Evolutionary conservation across 306 rosid genomes (phyloP), one percentile per base, ranked within the genome.

Genomic region (Leucaena leucocephala): DNA sequence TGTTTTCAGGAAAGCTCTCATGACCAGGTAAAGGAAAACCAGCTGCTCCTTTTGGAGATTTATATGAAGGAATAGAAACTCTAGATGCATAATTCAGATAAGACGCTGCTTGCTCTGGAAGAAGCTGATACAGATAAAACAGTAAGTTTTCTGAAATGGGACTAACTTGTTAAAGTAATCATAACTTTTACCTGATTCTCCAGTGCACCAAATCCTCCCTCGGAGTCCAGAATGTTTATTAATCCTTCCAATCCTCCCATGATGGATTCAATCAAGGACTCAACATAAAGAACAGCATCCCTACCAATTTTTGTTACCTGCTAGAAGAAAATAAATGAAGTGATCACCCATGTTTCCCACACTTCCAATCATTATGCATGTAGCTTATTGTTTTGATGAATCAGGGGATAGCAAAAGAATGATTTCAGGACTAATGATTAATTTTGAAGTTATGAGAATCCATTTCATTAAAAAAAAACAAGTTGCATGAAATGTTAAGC

Each of bases 181-280:
- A 73, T 70, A 82, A 65, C 80, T 68, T 75, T 72, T 81, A 95
- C 98, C 97, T 95, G 98, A 70, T 76, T 93, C 87, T 93, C 98
- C 43, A 95, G 85, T 71, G 98, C 98, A 49, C 98, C 98, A 84
- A 91, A 91, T 88, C 98, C 98, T 84, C 98, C 98, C 89, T 95
- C 98, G 35, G 98, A 95, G 81, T 95, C 98, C 70, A 95, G 97
- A 83, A 95, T 93, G 82, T 95, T 95, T 71, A 95, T 92, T 80
- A 95, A 84, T 71, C 98, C 98, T 87, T 95, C 98, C 87, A 95
- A 85, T 49, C 98, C 98, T 81, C 98, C 98, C 98, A 91, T 90
- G 84, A 95, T 93, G 74, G 98, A 95, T 85, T 95, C 98, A 75
- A 95, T 93, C 71, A 95, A 92, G 78, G 98, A 95, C 82, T 95